Conservation (phyloP, 1,284 basidiomycete species). For the Pterulicium gracile region DNA sequence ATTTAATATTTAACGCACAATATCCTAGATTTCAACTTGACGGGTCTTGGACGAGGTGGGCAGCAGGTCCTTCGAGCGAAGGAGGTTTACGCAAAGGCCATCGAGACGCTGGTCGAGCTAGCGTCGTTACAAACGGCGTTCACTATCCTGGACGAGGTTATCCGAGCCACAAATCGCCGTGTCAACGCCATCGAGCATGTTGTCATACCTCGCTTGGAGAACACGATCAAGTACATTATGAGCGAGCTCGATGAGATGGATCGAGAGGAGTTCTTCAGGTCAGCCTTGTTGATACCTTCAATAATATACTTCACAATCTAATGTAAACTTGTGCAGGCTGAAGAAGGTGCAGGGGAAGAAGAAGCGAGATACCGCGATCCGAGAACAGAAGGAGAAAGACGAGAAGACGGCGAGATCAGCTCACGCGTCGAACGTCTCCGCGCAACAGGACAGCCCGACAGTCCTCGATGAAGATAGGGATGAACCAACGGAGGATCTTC, state of each 20-base stretch:
- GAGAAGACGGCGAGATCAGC: slow-evolving; percentile 72
- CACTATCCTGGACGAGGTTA: slow-evolving; percentile 98
- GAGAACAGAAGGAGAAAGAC: slow-evolving; percentile 24
- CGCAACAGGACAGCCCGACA: slow-evolving; percentile 9
- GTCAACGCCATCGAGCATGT: slow-evolving; percentile 99
- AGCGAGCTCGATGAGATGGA: slow-evolving; percentile 97
- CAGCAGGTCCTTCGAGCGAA: slow-evolving; percentile 92
- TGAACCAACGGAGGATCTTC: slow-evolving; percentile 38
- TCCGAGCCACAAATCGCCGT: slow-evolving; percentile 93
- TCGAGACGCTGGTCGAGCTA: slow-evolving; percentile 94
- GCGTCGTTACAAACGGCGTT: slow-evolving; percentile 97
- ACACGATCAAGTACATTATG: slow-evolving; percentile 95
- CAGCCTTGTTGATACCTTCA: too few species aligned
- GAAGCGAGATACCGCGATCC: slow-evolving; percentile 66
- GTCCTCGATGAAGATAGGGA: slow-evolving; percentile 20
- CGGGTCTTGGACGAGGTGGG: slow-evolving; percentile 95
- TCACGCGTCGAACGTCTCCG: slow-evolving; percentile 83
- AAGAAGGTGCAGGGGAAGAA: slow-evolving; percentile 98
- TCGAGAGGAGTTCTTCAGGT: slow-evolving; percentile 95
- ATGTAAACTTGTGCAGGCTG: slow-evolving; percentile 36
- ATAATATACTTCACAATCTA: slow-evolving; percentile 5
- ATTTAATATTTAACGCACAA: slow-evolving; percentile 1
- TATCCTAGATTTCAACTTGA: slow-evolving; percentile 85
- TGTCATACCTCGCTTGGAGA: slow-evolving; percentile 91
- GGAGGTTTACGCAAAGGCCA: slow-evolving; percentile 95